Evolutionary conservation across 1,284 basidiomycete species (phyloP), one percentile per base, ranked within the genome.

Genomic region (Trichosporon sp.): DNA sequence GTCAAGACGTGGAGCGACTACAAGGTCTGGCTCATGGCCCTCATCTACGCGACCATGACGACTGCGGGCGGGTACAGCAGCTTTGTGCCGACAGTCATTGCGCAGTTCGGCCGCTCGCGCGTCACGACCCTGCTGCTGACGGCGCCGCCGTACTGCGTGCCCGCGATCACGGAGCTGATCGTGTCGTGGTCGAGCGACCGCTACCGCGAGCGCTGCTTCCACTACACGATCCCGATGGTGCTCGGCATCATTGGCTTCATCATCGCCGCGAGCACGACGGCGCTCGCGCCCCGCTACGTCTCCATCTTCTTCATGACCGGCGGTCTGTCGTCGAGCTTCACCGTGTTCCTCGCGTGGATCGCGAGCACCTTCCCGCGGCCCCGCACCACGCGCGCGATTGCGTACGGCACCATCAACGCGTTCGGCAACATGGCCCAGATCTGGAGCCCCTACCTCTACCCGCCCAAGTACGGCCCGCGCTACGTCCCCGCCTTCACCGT

Each of bases 151-250:
- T 70, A 76, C 75, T 68, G 80, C 51, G 65, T 81, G 12, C 76
- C 80, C 9, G 73, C 78, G 1, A 60, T 76, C 32, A 70, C 76
- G 13, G 75, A 79, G 15, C 67, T 81, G 42, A 23, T 75, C 42
- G 76, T 80, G 62, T 76, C 78, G 3, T 72, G 51, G 32, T 68
- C 71, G 13, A 76, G 75, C 2, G 77, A 77, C 65, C 70, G 74
- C 15, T 72, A 65, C 29, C 72, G 72, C 2, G 80, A 81, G 66
- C 74, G 80, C 21, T 77, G 75, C 66, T 80, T 81, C 68, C 83
- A 83, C 35, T 77, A 84, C 60, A 72, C 80, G 11, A 75, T 78
- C 67, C 78, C 84, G 1, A 74, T 83, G 65, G 74, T 77, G 35
- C 66, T 80, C 62, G 83, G 73, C 5, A 75, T 80, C 66, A 67